Evolutionary conservation across 2,329 filamentous ascomycete species (phyloP), one percentile per base, ranked within the genome.

Genomic region (Fusarium sp.): DNA sequence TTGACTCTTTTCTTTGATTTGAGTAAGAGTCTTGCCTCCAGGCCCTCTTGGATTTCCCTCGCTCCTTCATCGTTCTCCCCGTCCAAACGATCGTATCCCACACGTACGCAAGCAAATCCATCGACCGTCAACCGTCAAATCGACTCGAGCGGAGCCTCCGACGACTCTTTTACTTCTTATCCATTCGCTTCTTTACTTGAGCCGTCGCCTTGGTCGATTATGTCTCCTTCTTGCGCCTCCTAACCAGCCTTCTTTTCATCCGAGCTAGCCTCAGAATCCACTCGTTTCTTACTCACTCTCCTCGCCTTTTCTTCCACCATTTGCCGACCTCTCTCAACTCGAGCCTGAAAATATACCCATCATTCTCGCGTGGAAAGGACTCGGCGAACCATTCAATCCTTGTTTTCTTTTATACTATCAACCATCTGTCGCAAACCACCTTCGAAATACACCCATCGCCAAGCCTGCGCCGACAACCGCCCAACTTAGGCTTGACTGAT

Each of bases 201-300:
- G 59, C 66, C 70, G 69, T 79, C 77, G 77, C 77, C 69, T 58
- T 64, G 79, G 78, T 77, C 78, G 81, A 84, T 79, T 73, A 84
- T 84, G 82, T 82, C 78, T 77, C 72, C 77, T 75, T 70, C 76
- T 80, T 80, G 74, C 63, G 71, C 74, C 75, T 76, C 78, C 73
- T 79, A 78, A 77, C 61, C 75, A 76, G 77, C 78, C 75, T 79
- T 68, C 70, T 59, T 74, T 75, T 74, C 75, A 74, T 77, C 74
- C 79, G 85, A 87, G 85, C 85, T 86, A 86, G 85, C 83, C 85
- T 86, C 85, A 79, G 74, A 79, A 80, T 84, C 77, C 85, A 83
- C 83, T 86, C 85, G 83, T 86, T 86, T 74, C 74, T 66, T 74
- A 69, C 73, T 71, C 69, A 58, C 50, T 74, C 67, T 76, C 65